Evolutionary conservation across 306 rosid species (phyloP).

Genomic region (Acacia melanoxylon): DNA sequence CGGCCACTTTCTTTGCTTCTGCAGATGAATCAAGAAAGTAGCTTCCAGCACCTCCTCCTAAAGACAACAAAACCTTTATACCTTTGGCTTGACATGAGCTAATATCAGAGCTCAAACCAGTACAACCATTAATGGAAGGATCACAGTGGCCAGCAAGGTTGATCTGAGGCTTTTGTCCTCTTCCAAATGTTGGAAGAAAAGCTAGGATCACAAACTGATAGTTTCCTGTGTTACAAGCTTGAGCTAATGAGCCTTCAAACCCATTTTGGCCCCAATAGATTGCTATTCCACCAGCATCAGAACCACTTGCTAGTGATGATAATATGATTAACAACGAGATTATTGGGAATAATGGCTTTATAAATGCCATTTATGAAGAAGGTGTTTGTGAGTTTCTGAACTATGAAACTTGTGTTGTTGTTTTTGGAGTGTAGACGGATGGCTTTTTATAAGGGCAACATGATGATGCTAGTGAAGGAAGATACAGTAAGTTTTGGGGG

Average conservation of each 20-base stretch:
- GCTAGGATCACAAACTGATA: conserved; percentile 37
- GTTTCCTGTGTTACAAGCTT: conserved; percentile 43
- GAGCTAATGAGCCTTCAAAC: conserved; percentile 32
- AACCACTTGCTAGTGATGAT: conserved; percentile 23
- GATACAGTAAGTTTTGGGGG: neutral
- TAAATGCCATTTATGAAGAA: conserved; percentile 14
- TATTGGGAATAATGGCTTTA: conserved; percentile 12
- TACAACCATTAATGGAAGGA: conserved; percentile 38
- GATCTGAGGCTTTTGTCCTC: conserved; percentile 37
- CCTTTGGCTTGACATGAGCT: conserved; percentile 48
- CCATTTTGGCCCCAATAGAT: conserved; percentile 49
- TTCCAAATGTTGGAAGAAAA: conserved; percentile 45
- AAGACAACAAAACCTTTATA: conserved; percentile 42
- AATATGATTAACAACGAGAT: conserved; percentile 26
- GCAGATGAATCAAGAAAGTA: conserved; percentile 33
- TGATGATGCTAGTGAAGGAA: neutral
- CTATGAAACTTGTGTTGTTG: neutral
- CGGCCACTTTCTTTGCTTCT: conserved; percentile 39
- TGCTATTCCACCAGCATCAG: conserved; percentile 41
- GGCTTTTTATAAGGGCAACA: conserved; percentile 33
- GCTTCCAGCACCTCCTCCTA: conserved; percentile 46
- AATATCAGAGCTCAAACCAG: conserved; percentile 26
- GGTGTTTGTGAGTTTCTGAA: neutral
- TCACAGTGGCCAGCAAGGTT: conserved; percentile 48
- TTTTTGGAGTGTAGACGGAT: conserved; percentile 13